Base-by-base conservation (phyloP, 768 basidiomycete species). In the Auricularia sp. region DNA sequence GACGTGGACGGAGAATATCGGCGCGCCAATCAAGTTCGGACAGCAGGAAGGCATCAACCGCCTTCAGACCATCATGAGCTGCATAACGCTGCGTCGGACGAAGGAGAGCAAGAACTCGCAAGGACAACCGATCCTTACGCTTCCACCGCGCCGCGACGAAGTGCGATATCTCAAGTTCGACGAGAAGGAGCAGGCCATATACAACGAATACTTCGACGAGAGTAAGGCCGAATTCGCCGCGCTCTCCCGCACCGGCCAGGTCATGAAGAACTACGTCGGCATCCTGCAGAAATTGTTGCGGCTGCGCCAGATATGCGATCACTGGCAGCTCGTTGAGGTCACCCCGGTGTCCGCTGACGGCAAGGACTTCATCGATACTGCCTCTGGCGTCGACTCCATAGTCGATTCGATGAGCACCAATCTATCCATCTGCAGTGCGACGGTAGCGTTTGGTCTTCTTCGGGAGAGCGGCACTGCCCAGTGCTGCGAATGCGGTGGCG, bases 181-280 rank as follows among this genome's bases (percentile, higher is more conserved):
- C 71, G 75, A 83, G 33, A 82, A 87, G 69, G 97, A 99, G 71
- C 84, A 90, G 70, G 81, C 77, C 36, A 87, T 97, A 62, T 99
- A 99, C 75, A 84, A 94, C 70, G 85, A 84, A 62, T 93, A 93
- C 74, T 95, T 92, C 77, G 81, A 80, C 64, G 91, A 92, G 71
- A 93, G 91, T 63, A 94, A 93, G 76, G 89, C 91, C 59, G 91
- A 95, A 75, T 98, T 98, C 74, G 86, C 85, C 66, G 87, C 91
- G 71, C 79, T 98, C 68, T 85, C 89, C 36, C 81, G 86, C 74
- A 91, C 89, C 75, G 93, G 95, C 70, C 90, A 93, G 73, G 88
- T 97, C 62, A 91, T 95, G 88, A 97, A 97, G 83, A 98, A 97
- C 72, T 97, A 96, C 72, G 97, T 97, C 68, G 93, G 93, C 63